phyloP scores from a whole-genome alignment of 2,329 filamentous ascomycete species.

The Trichoderma koningiopsis region DNA sequence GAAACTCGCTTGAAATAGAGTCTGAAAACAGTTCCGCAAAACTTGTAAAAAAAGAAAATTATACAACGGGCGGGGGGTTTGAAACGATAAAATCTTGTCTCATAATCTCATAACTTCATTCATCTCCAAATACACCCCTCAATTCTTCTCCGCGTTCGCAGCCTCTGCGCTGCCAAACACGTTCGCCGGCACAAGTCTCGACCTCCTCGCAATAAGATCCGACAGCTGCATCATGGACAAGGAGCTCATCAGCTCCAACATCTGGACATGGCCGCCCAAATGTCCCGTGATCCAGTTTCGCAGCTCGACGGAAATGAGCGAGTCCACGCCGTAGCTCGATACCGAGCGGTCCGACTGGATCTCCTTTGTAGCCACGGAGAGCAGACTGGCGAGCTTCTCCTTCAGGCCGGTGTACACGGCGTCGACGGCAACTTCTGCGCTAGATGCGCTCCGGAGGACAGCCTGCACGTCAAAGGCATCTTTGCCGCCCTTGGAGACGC shows the following conservation, averaged over 20 bases:
- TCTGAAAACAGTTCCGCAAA: background rate
- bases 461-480: constrained; percentile 19
- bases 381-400: constrained; percentile 22
- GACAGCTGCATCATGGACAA: constrained; percentile 24
- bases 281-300: constrained; percentile 24
- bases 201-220: constrained; percentile 23
- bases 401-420: constrained; percentile 22
- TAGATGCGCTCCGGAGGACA: background rate
- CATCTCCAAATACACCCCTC: background rate
- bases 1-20: background rate
- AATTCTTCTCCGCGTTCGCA: background rate
- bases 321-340: constrained; percentile 25
- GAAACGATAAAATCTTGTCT: background rate
- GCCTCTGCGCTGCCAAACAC: constrained; percentile 15
- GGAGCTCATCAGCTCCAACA: constrained; percentile 24
- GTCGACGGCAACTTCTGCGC: constrained; percentile 2
- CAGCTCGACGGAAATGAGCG: constrained; percentile 24
- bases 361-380: constrained; percentile 18
- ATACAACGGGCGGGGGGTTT: background rate
- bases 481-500: constrained; percentile 1
- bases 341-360: constrained; percentile 25
- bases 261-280: constrained; percentile 21
- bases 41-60: background rate
- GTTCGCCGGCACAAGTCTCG: constrained; percentile 15
- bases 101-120: background rate